phyloP scores from a whole-genome alignment of 768 basidiomycete species.

The Macrolepiota albuminosa region DNA sequence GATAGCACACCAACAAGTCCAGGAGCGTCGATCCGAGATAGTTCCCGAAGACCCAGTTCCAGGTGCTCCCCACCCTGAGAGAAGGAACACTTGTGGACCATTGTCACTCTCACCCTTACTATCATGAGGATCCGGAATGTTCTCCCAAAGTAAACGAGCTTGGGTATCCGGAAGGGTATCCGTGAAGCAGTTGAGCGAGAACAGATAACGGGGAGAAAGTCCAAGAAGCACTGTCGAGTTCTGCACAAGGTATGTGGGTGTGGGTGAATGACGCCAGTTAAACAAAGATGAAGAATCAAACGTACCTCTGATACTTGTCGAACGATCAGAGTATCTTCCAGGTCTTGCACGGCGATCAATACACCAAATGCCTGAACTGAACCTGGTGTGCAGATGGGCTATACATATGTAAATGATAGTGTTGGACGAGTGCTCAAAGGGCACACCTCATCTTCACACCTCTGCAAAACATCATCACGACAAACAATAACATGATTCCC shows the following conservation, averaged over 20 bases:
- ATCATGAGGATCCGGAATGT: conserved; percentile 62
- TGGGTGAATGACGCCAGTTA: background rate
- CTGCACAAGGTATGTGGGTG: conserved; percentile 29
- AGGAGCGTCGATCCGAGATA: conserved; percentile 35
- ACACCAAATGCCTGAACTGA: conserved; percentile 84
- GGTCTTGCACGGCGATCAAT: conserved; percentile 63
- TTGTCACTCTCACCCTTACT: conserved; percentile 37
- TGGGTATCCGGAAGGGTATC: conserved; percentile 63
- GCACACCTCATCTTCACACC: conserved; percentile 73
- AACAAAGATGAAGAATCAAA: background rate
- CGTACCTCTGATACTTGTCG: conserved; percentile 77
- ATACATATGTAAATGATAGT: background rate
- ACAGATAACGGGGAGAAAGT: conserved; percentile 64
- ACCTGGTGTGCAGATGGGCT: conserved; percentile 81
- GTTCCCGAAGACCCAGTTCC: conserved; percentile 34
- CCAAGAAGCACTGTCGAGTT: conserved; percentile 75
- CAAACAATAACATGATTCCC: conserved; percentile 71
- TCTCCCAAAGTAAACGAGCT: conserved; percentile 66
- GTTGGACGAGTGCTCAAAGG: background rate
- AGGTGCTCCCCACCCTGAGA: conserved; percentile 69
- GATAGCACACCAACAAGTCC: conserved; percentile 69
- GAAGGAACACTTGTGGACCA: conserved; percentile 59
- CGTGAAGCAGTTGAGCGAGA: conserved; percentile 68
- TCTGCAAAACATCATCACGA: conserved; percentile 56
- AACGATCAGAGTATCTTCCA: conserved; percentile 53